Conservation (phyloP, 495 filamentous ascomycete species). For the Penicillium robsamsonii region DNA sequence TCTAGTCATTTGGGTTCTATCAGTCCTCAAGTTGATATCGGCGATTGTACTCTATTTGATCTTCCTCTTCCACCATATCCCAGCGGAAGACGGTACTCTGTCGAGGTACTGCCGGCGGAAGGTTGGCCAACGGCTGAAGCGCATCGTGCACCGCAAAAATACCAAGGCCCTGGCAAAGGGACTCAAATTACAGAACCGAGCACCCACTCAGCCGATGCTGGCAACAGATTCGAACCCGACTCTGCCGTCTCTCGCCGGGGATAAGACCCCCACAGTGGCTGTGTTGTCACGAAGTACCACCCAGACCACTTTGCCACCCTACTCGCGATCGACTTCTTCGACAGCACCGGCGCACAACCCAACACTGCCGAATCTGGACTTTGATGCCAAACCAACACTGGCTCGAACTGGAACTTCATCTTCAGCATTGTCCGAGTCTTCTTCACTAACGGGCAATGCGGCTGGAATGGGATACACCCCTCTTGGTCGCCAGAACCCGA, state of each 20-base stretch:
- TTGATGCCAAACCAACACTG: constrained; percentile 24
- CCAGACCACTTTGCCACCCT: constrained; percentile 59
- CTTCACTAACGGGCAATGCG: constrained; percentile 21
- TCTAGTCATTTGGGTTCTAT: constrained; percentile 82
- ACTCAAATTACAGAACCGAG: constrained; percentile 56
- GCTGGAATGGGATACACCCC: constrained; percentile 28
- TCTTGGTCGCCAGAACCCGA: constrained; percentile 18
- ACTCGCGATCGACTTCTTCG: constrained; percentile 21
- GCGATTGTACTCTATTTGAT: constrained; percentile 75
- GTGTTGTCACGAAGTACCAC: constrained; percentile 65
- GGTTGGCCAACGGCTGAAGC: constrained; percentile 74
- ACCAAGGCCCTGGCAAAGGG: constrained; percentile 82
- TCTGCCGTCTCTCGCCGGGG: constrained; percentile 58
- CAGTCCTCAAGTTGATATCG: constrained; percentile 67
- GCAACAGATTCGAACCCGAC: constrained; percentile 61
- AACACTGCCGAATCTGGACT: constrained; percentile 25
- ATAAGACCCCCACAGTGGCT: constrained; percentile 58
- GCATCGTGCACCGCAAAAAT: constrained; percentile 78
- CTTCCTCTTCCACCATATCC: constrained; percentile 90
- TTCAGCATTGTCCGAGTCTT: constrained; percentile 27
- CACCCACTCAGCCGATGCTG: constrained; percentile 51
- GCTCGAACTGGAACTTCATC: constrained; percentile 25
- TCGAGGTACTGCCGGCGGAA: constrained; percentile 85
- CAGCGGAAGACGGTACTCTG: constrained; percentile 70
- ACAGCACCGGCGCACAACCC: constrained; percentile 14